Evolutionary conservation across 2,329 filamentous ascomycete genomes (phyloP).

Genomic region (Aspergillus glaucus): DNA sequence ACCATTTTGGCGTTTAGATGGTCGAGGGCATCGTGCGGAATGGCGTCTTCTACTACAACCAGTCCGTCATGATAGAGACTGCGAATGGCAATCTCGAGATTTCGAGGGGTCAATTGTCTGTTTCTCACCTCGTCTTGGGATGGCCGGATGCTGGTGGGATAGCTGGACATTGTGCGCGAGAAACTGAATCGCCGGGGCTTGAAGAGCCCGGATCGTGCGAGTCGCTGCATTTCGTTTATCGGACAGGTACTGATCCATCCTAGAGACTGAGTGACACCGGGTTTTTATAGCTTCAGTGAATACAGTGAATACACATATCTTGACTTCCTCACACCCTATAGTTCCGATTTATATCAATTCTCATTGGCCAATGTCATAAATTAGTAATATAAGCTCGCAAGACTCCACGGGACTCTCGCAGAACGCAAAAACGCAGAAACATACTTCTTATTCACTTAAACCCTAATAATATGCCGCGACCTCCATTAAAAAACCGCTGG

Average conservation of each 20-base stretch:
- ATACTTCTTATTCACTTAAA: not conserved
- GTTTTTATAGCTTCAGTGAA: not conserved
- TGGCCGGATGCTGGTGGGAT: slow-evolving; percentile 31
- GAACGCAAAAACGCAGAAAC: not conserved
- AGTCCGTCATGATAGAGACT: slow-evolving; percentile 50
- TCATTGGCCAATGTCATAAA: not conserved
- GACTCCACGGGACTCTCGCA: not conserved
- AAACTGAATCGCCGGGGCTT: not conserved
- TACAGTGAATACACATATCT: too few species aligned
- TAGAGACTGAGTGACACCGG: not conserved
- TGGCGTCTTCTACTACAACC: slow-evolving; percentile 50
- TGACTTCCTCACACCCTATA: too few species aligned
- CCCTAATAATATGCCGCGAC: not conserved
- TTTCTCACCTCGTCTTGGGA: slow-evolving; percentile 38
- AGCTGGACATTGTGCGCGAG: slow-evolving; percentile 1
- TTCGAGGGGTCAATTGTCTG: slow-evolving; percentile 39
- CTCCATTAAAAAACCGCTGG: not conserved
- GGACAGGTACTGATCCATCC: not conserved
- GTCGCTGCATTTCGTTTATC: not conserved
- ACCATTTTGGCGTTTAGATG: slow-evolving; percentile 55
- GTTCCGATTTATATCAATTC: too few species aligned
- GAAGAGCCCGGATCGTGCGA: not conserved
- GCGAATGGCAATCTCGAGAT: slow-evolving; percentile 51
- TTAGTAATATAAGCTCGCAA: not conserved
- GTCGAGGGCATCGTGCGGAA: slow-evolving; percentile 49